Base-by-base conservation (phyloP, 345 rosid genomes). In the Eucalyptus lansdowneana region DNA sequence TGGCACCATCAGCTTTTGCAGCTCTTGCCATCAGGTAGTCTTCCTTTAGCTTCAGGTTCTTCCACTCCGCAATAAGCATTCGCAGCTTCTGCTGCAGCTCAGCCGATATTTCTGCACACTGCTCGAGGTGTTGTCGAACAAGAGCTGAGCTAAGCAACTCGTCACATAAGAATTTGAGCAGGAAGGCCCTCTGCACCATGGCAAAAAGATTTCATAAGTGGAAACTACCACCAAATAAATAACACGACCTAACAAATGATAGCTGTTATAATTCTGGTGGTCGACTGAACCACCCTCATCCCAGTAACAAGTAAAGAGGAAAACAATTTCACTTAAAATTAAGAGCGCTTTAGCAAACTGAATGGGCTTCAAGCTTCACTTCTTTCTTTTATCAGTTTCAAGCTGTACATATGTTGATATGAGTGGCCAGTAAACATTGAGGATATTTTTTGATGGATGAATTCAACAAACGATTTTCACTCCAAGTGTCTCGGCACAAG, bases 81-180 rank as follows among this genome's bases (percentile, higher is more conserved):
- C 99, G 98, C 90, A 98, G 91, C 90, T 95, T 97, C 94, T 97
- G 99, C 94, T 96, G 99, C 90, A 96, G 90, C 89, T 98, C 99
- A 88, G 92, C 92, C 44, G 93, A 92, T 87, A 94, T 89, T 92
- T 98, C 99, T 25, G 95, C 92, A 87, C 97, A 98, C 29, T 94
- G 99, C 94, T 98, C 99, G 34, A 98, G 97, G 94, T 97, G 98
- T 92, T 96, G 99, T 90, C 92, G 98, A 88, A 97, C 91, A 87
- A 96, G 94, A 88, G 97, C 91, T 86, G 99, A 92, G 92, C 92
- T 96, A 60, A 98, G 98, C 87, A 98, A 93, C 90, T 97, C 99
- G 92, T 97, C 99, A 90, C 99, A 94, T 80, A 98, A 93, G 92
- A 96, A 93, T 95, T 96, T 97, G 58, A 97, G 95, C 90, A 98